Conservation (phyloP, 768 basidiomycete species). For the Termitomyces sp. region DNA sequence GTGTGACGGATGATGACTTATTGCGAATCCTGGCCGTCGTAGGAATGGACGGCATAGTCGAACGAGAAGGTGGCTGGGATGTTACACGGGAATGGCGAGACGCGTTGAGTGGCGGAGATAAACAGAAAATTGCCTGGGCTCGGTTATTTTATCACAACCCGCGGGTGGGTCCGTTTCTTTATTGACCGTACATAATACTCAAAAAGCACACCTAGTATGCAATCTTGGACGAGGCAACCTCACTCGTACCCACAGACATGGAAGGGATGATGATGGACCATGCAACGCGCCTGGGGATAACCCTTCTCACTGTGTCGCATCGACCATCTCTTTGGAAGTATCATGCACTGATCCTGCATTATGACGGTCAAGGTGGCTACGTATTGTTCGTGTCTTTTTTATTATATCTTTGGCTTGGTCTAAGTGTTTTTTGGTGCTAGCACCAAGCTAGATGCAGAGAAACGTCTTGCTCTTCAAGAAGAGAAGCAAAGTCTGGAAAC, state of each 20-base stretch:
- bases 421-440: constrained; percentile 34
- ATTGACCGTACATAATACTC: background rate
- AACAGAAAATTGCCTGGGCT: constrained; percentile 97
- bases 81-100: constrained; percentile 90
- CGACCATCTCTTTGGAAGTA: constrained; percentile 93
- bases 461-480: constrained; percentile 85
- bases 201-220: constrained; percentile 71
- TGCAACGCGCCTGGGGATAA: constrained; percentile 84
- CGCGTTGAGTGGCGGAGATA: constrained; percentile 89
- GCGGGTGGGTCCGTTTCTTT: constrained; percentile 50
- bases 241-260: constrained; percentile 87
- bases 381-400: constrained; percentile 66
- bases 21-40: constrained; percentile 69
- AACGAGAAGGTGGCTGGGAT: constrained; percentile 97
- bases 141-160: constrained; percentile 93
- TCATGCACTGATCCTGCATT: constrained; percentile 84
- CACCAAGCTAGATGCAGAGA: constrained; percentile 86
- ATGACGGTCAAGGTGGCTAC: constrained; percentile 93
- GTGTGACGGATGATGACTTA: constrained; percentile 73
- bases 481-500: constrained; percentile 89
- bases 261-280: constrained; percentile 95
- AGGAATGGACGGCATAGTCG: constrained; percentile 82
- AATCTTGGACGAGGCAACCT: constrained; percentile 95
- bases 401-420: background rate
- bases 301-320: constrained; percentile 92